Evolutionary conservation across 2,329 filamentous ascomycete genomes (phyloP), one percentile per base, ranked within the genome.

Genomic region (Pseudogymnoascus sp.): DNA sequence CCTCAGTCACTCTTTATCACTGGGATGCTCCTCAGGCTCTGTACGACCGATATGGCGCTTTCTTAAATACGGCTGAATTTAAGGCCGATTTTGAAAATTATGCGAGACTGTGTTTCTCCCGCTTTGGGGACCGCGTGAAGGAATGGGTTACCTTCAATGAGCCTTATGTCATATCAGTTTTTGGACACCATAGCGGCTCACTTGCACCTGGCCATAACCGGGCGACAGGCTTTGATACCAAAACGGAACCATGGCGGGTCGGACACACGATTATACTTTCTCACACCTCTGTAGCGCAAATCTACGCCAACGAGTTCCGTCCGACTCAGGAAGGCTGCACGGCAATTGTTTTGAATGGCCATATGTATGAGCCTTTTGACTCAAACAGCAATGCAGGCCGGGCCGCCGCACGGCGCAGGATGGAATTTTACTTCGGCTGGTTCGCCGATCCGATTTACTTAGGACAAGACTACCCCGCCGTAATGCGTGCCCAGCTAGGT

Each of bases 1-100:
- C 79, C 1, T 70, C 75, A 1, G 75, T 80, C 1, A 81, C 79
- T 0, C 71, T 81, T 41, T 74, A 71, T 18, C 77, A 79, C 64
- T 75, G 71, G 67, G 77, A 80, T 64, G 64, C 71, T 4, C 77
- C 76, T 12, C 71, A 74, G 31, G 65, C 61, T 7, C 67, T 75
- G 2, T 70, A 74, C 38, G 72, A 78, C 58, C 66, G 70, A 14
- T 78, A 78, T 59, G 75, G 76, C 12, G 75, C 70, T 8, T 77
- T 74, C 68, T 68, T 74, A 9, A 67, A 73, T 63, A 64, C 68
- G 23, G 62, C 65, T 8, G 71, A 69, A 60, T 64, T 65, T 5
- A 60, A 69, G 33, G 68, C 71, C 8, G 75, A 78, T 63, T 79
- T 77, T 64, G 70, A 75, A 21, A 67, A 74, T 18, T 79, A 77